Conservation (phyloP, 169 alveolate species). For the Plasmodium fragile region DNA sequence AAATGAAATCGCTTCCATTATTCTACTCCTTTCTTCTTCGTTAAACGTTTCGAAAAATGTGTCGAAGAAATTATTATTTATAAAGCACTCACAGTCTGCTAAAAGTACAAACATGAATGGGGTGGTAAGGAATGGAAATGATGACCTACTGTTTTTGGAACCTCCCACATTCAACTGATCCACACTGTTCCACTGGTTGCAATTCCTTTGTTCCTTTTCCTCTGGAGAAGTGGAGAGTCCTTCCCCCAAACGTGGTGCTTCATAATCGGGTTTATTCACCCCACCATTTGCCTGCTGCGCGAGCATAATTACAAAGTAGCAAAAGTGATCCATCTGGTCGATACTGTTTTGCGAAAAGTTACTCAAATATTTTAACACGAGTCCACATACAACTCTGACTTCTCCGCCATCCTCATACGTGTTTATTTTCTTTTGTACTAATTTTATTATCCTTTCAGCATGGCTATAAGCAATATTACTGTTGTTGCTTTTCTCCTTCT, state of each 20-base stretch:
- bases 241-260: neutral
- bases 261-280: neutral
- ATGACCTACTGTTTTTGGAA: neutral
- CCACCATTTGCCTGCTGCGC: slow-evolving; percentile 1
- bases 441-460: slow-evolving; percentile 11
- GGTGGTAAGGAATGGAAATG: slow-evolving; percentile 28
- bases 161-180: neutral
- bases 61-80: slow-evolving; percentile 55
- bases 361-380: slow-evolving; percentile 15
- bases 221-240: neutral
- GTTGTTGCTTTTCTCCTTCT: neutral
- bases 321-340: slow-evolving; percentile 30
- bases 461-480: neutral
- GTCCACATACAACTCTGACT: neutral
- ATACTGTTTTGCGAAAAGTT: slow-evolving; percentile 49
- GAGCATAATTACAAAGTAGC: slow-evolving; percentile 34
- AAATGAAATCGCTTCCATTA: slow-evolving; percentile 7
- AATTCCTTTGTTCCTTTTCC: neutral
- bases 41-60: slow-evolving; percentile 31
- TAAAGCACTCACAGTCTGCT: slow-evolving; percentile 17
- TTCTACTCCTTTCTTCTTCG: slow-evolving; percentile 3
- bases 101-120: slow-evolving; percentile 46
- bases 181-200: neutral
- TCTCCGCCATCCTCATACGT: neutral
- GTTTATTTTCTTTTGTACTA: slow-evolving; percentile 8